A percentile compares a stretch with the other conserved stretches of the same genome.
These are phyloP conservation scores for Solanum sparsipilum DNA, from an alignment of 257 asterid genomes.

Conservation along the genomic window DNA sequence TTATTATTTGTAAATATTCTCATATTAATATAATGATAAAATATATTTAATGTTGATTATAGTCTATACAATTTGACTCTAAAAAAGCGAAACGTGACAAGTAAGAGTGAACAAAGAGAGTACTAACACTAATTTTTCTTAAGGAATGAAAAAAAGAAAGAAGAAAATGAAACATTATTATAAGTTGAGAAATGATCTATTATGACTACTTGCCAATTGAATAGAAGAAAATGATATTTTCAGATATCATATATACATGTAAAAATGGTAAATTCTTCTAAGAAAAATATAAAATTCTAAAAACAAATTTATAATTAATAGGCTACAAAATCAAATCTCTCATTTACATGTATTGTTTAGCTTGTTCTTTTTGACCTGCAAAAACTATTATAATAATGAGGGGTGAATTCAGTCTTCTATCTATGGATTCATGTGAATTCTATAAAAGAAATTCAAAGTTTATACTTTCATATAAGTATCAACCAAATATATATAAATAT, in stretches of 20 bases:
- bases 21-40: background rate
- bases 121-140: background rate
- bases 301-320: too few species aligned
- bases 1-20: background rate
- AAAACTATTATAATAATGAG: background rate
- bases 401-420: background rate
- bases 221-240: background rate
- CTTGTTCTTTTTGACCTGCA: background rate
- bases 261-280: too few species aligned
- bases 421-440: background rate
- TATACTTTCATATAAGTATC: background rate
- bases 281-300: too few species aligned
- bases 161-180: background rate
- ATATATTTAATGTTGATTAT: too few species aligned
- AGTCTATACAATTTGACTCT: too few species aligned
- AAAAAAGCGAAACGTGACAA: too few species aligned
- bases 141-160: background rate
- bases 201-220: background rate
- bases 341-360: background rate
- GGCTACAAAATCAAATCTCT: background rate
- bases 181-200: accelerated
- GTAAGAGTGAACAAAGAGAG: background rate
- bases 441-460: too few species aligned
- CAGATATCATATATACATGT: too few species aligned
- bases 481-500: background rate